These are phyloP conservation scores for Populus simonii DNA, from an alignment of 345 rosid genomes.

Conservation along the genomic window DNA sequence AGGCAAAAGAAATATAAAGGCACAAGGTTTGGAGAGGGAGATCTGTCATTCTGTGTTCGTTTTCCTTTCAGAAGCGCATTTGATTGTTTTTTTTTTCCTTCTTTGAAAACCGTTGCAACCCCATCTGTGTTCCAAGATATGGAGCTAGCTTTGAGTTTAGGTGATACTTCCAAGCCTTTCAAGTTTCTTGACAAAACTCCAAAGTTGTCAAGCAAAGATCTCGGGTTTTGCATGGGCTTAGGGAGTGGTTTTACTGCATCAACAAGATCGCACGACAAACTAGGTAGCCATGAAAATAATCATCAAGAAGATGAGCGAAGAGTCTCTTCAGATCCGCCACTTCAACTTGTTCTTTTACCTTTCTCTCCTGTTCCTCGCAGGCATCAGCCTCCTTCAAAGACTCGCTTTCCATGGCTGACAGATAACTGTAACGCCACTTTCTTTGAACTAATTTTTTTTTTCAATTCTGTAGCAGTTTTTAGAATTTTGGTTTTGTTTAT, in stretches of 20 bases:
- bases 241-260: constrained; percentile 30
- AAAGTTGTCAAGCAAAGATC: constrained; percentile 40
- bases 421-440: constrained; percentile 35
- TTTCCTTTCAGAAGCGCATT: neutral
- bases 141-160: constrained; percentile 89
- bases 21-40: neutral
- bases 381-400: constrained; percentile 33
- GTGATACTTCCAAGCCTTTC: constrained; percentile 64
- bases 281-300: constrained; percentile 5
- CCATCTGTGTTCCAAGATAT: constrained; percentile 26
- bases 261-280: constrained; percentile 22
- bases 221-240: constrained; percentile 66
- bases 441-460: neutral
- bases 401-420: constrained; percentile 72
- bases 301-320: constrained; percentile 14
- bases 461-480: neutral
- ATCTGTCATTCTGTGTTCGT: neutral
- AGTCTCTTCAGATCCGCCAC: constrained; percentile 49
- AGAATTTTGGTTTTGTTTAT: neutral
- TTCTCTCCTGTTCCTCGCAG: constrained; percentile 49
- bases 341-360: constrained; percentile 70
- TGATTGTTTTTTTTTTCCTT: neutral
- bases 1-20: constrained; percentile 1
- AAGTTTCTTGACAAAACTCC: constrained; percentile 53
- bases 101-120: neutral